phyloP scores from a whole-genome alignment of 2,329 filamentous ascomycete species.

The Aspergillus alliaceus region DNA sequence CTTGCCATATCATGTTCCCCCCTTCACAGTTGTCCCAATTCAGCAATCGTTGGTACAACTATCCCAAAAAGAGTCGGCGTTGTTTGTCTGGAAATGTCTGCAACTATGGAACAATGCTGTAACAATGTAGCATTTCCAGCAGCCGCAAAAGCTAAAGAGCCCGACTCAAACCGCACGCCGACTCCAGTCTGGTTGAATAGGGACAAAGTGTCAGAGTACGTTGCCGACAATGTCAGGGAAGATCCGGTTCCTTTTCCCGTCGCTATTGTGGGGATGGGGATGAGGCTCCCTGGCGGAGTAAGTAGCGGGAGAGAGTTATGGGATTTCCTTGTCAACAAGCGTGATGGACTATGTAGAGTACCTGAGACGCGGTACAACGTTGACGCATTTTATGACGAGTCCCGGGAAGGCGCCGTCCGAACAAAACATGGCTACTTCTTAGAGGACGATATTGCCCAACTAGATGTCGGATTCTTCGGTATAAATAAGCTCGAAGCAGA shows the following conservation, averaged over 20 bases:
- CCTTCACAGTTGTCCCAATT: background rate
- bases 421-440: slow-evolving; percentile 29
- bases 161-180: background rate
- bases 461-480: slow-evolving; percentile 31
- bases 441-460: slow-evolving; percentile 24
- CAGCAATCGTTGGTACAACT: background rate
- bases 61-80: background rate
- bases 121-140: background rate
- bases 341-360: slow-evolving; percentile 19
- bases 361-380: slow-evolving; percentile 25
- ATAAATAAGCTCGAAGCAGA: slow-evolving; percentile 25
- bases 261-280: slow-evolving; percentile 26
- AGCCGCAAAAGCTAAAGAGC: background rate
- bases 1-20: background rate
- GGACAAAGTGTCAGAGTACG: background rate
- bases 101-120: slow-evolving; percentile 1
- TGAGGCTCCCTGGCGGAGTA: slow-evolving; percentile 23
- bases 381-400: slow-evolving; percentile 23
- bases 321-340: slow-evolving; percentile 22
- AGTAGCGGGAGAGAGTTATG: slow-evolving; percentile 18
- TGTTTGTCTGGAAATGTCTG: background rate
- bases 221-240: background rate
- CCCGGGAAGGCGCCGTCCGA: slow-evolving; percentile 6
- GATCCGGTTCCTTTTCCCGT: slow-evolving; percentile 12
- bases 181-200: background rate